These are phyloP conservation scores for Rhododendron williamsianum DNA, from an alignment of 148 eudicot species.

Conservation along the genomic window DNA sequence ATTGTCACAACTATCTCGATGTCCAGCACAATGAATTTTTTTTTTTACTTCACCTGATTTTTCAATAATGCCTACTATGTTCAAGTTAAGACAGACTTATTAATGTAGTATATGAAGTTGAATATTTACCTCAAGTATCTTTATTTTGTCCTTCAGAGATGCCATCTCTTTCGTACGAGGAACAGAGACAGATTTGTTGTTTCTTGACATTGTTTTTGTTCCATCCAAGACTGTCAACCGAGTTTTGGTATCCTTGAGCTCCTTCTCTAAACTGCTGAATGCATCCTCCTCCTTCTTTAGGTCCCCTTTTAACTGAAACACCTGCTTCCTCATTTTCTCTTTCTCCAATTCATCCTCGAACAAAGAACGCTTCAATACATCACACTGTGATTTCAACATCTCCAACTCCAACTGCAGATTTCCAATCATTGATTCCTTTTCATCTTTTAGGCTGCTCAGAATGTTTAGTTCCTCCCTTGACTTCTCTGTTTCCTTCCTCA, in stretches of 20 bases:
- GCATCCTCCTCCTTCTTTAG: constrained; percentile 62
- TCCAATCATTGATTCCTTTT: constrained; percentile 37
- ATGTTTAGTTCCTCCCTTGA: constrained; percentile 39
- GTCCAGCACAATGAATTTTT: background rate
- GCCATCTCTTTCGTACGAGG: constrained; percentile 43
- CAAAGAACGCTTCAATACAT: constrained; percentile 38
- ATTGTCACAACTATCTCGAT: background rate
- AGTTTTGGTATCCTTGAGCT: constrained; percentile 42
- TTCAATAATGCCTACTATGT: background rate
- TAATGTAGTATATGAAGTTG: background rate
- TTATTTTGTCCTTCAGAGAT: constrained; percentile 57
- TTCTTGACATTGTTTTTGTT: constrained; percentile 31
- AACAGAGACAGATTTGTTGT: constrained; percentile 24
- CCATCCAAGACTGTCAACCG: constrained; percentile 29
- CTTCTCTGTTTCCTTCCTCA: constrained; percentile 38
- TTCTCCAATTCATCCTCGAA: constrained; percentile 61
- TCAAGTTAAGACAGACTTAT: background rate
- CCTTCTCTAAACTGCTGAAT: constrained; percentile 49
- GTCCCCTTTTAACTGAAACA: constrained; percentile 45
- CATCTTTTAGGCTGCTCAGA: constrained; percentile 35
- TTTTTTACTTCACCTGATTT: background rate
- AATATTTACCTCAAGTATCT: constrained; percentile 59
- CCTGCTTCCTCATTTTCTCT: constrained; percentile 55
- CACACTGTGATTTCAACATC: constrained; percentile 39
- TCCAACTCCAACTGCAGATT: constrained; percentile 52